Percentiles rank a stretch among this genome's conserved stretches.
Evolutionary conservation across 768 basidiomycete species (phyloP).

Genomic region (Pholiota microspora): DNA sequence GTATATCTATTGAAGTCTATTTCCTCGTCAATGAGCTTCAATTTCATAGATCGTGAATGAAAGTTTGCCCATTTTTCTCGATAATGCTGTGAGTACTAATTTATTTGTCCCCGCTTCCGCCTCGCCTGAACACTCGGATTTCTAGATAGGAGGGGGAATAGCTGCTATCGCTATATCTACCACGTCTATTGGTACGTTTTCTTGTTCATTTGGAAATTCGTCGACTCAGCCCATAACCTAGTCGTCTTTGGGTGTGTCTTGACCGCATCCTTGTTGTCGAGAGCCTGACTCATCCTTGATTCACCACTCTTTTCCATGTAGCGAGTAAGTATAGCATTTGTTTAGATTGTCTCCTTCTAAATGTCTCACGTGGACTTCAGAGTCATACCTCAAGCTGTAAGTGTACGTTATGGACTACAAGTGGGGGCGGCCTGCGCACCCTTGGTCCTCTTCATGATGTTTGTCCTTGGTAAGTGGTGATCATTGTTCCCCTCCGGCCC

Average conservation of each 20-base stretch:
- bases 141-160: conserved; percentile 61
- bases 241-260: conserved; percentile 76
- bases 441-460: conserved; percentile 73
- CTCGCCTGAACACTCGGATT: neutral
- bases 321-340: conserved; percentile 56
- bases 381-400: conserved; percentile 69
- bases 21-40: neutral
- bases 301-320: conserved; percentile 29
- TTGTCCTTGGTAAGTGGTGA: conserved; percentile 39
- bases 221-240: conserved; percentile 22
- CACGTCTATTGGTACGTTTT: conserved; percentile 55
- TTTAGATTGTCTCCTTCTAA: neutral
- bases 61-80: conserved; percentile 79
- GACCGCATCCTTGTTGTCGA: neutral
- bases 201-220: neutral
- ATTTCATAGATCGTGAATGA: conserved; percentile 68
- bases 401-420: conserved; percentile 75
- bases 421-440: conserved; percentile 81
- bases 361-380: conserved; percentile 20
- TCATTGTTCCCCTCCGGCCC: conserved; percentile 17
- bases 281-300: neutral
- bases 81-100: conserved; percentile 55
- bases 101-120: neutral
- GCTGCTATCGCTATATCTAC: conserved; percentile 78
- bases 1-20: conserved; percentile 19